Base-by-base conservation (phyloP, 2,329 filamentous ascomycete species). In the Xylariaceae sp. region DNA sequence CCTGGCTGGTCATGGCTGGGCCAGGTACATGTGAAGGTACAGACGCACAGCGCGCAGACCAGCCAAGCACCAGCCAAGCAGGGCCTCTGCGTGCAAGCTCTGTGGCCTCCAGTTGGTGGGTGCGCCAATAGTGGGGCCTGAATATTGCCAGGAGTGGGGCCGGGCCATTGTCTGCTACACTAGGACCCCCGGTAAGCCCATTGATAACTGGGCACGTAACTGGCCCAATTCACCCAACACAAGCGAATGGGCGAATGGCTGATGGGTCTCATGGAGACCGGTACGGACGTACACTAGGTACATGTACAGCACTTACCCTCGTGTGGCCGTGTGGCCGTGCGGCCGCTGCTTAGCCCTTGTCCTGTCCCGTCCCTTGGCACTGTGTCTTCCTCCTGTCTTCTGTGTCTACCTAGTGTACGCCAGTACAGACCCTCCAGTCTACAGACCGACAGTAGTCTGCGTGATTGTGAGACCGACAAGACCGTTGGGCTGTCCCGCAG, bases 71-170 rank as follows among this genome's bases (percentile, higher is more conserved):
- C 37, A 57, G 58, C 56, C 52, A 57, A 61, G 60, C 57, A 59
- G 59, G 59, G 55, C 63, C 63, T 54, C 62, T 63, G 63, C 59
- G 58, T 63, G 62, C 61, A 59, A 64, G 59, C 57, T 57, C 58
- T 64, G 60, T 43, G 61, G 18, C 47, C 50, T 39, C 49, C 49
- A 46, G 22, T 58, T 61, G 61, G 61, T 63, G 59, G 56, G 59
- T 62, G 53, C 57, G 59, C 63, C 63, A 67, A 66, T 66, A 65
- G 63, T 66, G 63, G 61, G 61, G 63, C 61, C 61, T 48, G 55
- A 67, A 67, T 66, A 66, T 66, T 67, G 62, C 55, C 34, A 67
- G 62, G 65, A 61, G 63, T 65, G 66, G 66, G 57, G 43, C 45
- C 16, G 19, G 43, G 43, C 51, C 47, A 58, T 55, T 55, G 50